Conservation (phyloP, 2,329 filamentous ascomycete species). For the Pseudogymnoascus sp. region DNA sequence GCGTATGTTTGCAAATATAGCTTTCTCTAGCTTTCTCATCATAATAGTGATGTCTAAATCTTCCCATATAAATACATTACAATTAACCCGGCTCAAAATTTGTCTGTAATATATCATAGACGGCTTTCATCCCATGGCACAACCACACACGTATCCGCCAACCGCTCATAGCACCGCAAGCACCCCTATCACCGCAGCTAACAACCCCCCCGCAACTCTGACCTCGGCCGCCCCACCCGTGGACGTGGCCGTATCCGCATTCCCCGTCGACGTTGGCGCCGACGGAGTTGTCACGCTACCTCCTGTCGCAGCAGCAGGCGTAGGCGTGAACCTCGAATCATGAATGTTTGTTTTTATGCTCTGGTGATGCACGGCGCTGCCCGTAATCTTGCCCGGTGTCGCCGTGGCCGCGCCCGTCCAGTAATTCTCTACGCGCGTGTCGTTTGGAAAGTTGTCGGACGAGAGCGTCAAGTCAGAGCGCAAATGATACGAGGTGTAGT, state of each 20-base stretch:
- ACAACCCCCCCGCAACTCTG: constrained; percentile 5
- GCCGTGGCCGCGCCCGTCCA: neutral
- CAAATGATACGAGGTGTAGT: neutral
- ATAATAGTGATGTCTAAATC: neutral
- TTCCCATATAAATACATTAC: neutral
- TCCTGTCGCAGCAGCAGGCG: neutral
- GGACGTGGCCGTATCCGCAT: neutral
- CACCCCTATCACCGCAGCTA: neutral
- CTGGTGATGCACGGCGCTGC: neutral
- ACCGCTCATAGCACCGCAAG: neutral
- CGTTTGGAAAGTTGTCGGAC: constrained; percentile 9
- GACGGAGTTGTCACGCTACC: neutral
- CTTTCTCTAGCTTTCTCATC: neutral
- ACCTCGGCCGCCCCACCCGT: neutral
- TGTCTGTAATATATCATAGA: neutral
- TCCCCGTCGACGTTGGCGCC: neutral
- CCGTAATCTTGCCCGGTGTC: constrained; percentile 8
- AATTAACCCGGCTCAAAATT: neutral
- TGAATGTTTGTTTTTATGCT: neutral
- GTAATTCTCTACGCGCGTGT: constrained; percentile 8
- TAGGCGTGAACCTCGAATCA: neutral
- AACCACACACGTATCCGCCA: neutral
- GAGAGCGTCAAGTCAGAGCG: neutral
- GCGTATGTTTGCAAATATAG: neutral
- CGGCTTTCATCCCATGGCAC: neutral